Evolutionary conservation across 1,284 basidiomycete species (phyloP), one percentile per base, ranked within the genome.

Genomic region (Trametes polyzona): DNA sequence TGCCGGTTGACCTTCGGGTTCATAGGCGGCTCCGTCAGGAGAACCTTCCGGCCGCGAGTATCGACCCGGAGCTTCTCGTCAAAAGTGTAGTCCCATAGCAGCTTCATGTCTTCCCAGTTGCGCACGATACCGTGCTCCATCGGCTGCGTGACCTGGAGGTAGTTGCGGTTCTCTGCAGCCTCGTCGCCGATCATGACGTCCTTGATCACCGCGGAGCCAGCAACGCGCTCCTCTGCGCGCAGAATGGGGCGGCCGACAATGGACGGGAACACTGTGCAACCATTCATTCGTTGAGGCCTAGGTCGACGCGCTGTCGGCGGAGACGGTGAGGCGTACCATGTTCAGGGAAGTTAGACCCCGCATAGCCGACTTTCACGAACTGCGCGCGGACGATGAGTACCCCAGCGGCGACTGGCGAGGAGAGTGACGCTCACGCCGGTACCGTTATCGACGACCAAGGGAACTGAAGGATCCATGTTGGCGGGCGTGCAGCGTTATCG

Each of bases 1-100:
- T 96, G 89, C 67, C 97, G 78, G 75, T 99, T 99, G 64, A 77
- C 87, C 71, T 90, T 94, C 4, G 97, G 97, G 76, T 99, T 99
- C 96, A 99, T 98, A 39, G 96, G 97, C n/a, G 97, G 97, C 74
- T 99, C 97, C 0, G 97, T 99, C 66, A 99, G 82, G 56, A 99
- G 76, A 43, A 99, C 84, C 78, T 98, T 99, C 65, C 87, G 83
- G 1, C 95, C 97, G 43, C 81, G 80, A 23, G 96, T 89, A 71
- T 98, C 90, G 65, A 98, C 83, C 66, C 86, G 83, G 58, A 99
- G 84, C 78, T 99, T 99, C 76, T 98, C 93, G 71, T 94, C 82
- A 73, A 99, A 99, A 2, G 96, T 99, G 74, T 99, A 98, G 76
- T 99, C 89, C 97, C 96, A 99, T 12, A 99, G 81, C 69, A 95